Conservation (phyloP, 495 filamentous ascomycete species). For the Tuber calosporum region DNA sequence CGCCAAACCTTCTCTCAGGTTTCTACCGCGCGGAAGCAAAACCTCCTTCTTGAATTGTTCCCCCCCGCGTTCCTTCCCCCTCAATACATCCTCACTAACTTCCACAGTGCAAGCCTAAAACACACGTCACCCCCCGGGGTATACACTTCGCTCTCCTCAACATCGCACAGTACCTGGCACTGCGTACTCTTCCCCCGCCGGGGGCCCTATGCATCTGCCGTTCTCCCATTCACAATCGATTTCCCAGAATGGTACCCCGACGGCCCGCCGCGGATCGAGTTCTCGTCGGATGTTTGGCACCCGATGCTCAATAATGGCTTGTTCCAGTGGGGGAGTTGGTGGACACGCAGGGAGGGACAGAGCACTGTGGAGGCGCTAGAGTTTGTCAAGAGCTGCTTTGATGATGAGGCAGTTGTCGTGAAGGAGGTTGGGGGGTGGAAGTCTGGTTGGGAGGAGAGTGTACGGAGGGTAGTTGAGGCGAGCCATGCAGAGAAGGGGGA, state of each 20-base stretch:
- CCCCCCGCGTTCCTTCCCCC: slow-evolving; percentile 9
- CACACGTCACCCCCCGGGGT: slow-evolving; percentile 73
- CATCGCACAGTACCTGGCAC: slow-evolving; percentile 71
- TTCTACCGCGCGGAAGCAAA: slow-evolving; percentile 46
- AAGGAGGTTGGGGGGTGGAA: slow-evolving; percentile 9
- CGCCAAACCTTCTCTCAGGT: slow-evolving; percentile 22
- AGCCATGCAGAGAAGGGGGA: slow-evolving; percentile 19
- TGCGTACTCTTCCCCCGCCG: slow-evolving; percentile 79
- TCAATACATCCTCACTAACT: neutral
- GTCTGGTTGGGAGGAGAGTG: slow-evolving; percentile 25
- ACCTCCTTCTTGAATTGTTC: slow-evolving; percentile 74
- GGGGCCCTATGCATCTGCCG: slow-evolving; percentile 82
- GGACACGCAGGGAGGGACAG: slow-evolving; percentile 40
- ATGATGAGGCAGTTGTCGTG: slow-evolving; percentile 60
- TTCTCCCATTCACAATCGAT: slow-evolving; percentile 81
- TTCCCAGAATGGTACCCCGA: slow-evolving; percentile 77
- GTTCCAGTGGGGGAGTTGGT: slow-evolving; percentile 57
- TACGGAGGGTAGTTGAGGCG: slow-evolving; percentile 18
- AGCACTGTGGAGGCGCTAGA: slow-evolving; percentile 57
- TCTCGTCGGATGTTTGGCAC: slow-evolving; percentile 88
- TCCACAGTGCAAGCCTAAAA: slow-evolving; percentile 68
- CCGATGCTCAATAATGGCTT: slow-evolving; percentile 85
- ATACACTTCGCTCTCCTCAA: slow-evolving; percentile 75
- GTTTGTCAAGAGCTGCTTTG: slow-evolving; percentile 77
- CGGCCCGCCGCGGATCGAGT: slow-evolving; percentile 73